A percentile compares a stretch with the other conserved stretches of the same genome.
Evolutionary conservation across 768 basidiomycete species (phyloP).

Genomic region (Boletus subparvulus): DNA sequence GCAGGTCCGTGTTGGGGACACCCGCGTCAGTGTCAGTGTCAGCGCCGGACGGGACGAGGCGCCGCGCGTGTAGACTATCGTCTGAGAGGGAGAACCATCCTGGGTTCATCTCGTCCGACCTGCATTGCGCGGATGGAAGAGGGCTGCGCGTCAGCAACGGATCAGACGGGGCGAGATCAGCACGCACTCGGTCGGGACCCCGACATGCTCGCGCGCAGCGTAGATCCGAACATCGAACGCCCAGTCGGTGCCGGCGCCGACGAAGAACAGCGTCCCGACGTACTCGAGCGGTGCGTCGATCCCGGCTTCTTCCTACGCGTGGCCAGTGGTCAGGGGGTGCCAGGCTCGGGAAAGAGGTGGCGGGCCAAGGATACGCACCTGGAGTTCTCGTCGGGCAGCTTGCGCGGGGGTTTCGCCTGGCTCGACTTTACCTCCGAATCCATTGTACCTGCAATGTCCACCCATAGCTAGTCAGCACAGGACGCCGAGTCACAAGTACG

Average conservation of each 20-base stretch:
- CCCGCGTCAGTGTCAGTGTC: background rate
- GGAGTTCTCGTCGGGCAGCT: conserved; percentile 75
- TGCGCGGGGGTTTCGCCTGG: conserved; percentile 61
- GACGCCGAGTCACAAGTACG: background rate
- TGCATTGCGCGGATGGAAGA: conserved; percentile 25
- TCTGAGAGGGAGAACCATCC: conserved; percentile 61
- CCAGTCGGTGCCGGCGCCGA: conserved; percentile 49
- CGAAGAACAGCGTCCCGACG: conserved; percentile 66
- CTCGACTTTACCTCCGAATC: conserved; percentile 89
- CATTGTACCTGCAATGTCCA: conserved; percentile 62
- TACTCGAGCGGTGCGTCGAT: conserved; percentile 64
- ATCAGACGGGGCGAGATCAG: background rate
- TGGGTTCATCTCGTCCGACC: conserved; percentile 87
- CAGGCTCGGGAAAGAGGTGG: background rate
- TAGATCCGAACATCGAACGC: conserved; percentile 76
- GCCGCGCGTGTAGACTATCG: conserved; percentile 17
- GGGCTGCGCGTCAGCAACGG: background rate
- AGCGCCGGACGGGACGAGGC: background rate
- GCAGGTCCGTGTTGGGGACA: conserved; percentile 8
- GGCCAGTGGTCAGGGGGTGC: background rate
- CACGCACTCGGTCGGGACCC: conserved; percentile 65
- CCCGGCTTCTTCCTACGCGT: conserved; percentile 76
- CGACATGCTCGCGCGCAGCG: conserved; percentile 58
- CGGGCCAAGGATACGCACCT: conserved; percentile 37
- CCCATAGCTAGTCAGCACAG: background rate